These are phyloP conservation scores for Candida dendrica DNA, from an alignment of 805 yeast genomes.

Conservation along the genomic window DNA sequence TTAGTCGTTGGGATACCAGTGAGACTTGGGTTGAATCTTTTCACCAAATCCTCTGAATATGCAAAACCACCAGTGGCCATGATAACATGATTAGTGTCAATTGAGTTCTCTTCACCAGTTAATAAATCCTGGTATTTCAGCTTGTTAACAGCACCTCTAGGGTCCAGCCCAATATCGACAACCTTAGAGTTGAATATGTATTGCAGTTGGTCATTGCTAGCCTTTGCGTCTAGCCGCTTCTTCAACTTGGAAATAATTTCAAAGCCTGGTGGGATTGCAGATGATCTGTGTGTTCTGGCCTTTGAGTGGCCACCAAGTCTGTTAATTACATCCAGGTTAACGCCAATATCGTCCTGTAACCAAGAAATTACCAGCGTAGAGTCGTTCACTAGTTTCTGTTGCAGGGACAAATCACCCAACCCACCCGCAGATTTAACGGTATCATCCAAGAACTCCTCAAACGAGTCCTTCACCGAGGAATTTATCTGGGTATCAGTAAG, in stretches of 20 bases:
- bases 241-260: slow-evolving; percentile 44
- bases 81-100: slow-evolving; percentile 30
- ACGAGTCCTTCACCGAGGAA: slow-evolving; percentile 45
- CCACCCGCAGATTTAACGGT: slow-evolving; percentile 60
- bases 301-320: slow-evolving; percentile 78
- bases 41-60: slow-evolving; percentile 29
- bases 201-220: slow-evolving; percentile 22
- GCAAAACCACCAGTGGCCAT: slow-evolving; percentile 58
- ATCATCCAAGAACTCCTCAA: slow-evolving; percentile 54
- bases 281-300: slow-evolving; percentile 77
- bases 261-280: slow-evolving; percentile 52
- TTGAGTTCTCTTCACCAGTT: slow-evolving; percentile 14
- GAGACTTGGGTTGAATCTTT: slow-evolving; percentile 39
- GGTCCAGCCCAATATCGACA: slow-evolving; percentile 23
- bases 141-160: slow-evolving; percentile 28
- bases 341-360: slow-evolving; percentile 55
- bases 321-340: slow-evolving; percentile 63
- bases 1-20: slow-evolving; percentile 46
- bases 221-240: slow-evolving; percentile 26
- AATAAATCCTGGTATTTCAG: slow-evolving; percentile 30
- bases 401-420: slow-evolving; percentile 50
- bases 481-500: slow-evolving; percentile 52
- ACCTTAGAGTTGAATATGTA: slow-evolving; percentile 34
- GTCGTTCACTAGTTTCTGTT: slow-evolving; percentile 50
- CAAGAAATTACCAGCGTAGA: slow-evolving; percentile 66